Base-by-base conservation (phyloP, 73 alveolate genomes). In the Paramecium sonneborni region DNA sequence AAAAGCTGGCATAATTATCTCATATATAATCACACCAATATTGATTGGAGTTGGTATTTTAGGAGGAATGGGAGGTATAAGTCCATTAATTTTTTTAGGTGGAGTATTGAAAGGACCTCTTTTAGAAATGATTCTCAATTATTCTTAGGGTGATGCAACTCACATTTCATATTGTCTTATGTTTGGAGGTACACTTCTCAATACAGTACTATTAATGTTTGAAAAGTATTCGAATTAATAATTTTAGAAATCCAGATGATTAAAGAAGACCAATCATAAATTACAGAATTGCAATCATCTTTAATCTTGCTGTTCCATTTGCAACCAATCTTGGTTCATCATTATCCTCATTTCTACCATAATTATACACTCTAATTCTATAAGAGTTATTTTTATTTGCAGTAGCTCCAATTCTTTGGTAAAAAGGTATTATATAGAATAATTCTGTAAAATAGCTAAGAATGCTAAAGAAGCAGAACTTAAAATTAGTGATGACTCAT, bases 161-260 rank as follows among this genome's bases (percentile, higher is more conserved):
- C 90, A 79, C 10, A 79, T 79, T 20, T 74, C 90, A 38, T 79
- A 79, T 46, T 79, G 90, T 79, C 90, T 79, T 39, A 79, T 79
- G 90, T 79, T 79, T 18, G 90, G 90, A 30, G 69, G 76, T 9
- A 79, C 90, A 1, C 41, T 32, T 34, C 69, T 79, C 6, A 79
- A 79, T 37, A 46, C 90, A 79, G 55, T 79, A n/a, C 55, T 79
- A 62, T 23, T 79, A 11, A 43, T 79, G 74, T 79, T 79, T 44
- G 90, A 79, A 34, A 79, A 38, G 86, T 72, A 72, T 52, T 18
- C 0, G 18, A 20, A 10, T 72, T 72, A 72, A 72, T 14, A 2
- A 11, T 0, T 57, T n/a, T 35, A 72, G 86, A 37, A 72, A 79
- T 20, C 90, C 90, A 20, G 35, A 38, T 23, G 74, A 79, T 12